A percentile compares a stretch with the other conserved stretches of the same genome.
Evolutionary conservation across 495 filamentous ascomycete genomes (phyloP).

Genomic region (Recurvomyces mirabilis): DNA sequence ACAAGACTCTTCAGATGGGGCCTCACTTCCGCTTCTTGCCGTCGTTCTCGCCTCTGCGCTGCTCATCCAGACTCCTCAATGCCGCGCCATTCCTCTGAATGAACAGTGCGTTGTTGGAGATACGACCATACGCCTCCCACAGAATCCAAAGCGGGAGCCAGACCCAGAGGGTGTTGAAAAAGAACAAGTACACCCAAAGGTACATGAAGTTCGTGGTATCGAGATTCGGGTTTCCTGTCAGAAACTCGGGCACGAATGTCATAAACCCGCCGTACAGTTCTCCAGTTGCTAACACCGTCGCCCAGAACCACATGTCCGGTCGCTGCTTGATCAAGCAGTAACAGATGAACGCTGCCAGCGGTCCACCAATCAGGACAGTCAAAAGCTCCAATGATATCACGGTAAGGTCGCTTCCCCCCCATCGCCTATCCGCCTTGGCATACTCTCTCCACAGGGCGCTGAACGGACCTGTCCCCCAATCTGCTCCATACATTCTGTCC

Average conservation of each 20-base stretch:
- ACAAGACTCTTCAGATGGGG: no score
- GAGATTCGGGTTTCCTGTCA: conserved; percentile 63
- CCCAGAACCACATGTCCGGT: conserved; percentile 27
- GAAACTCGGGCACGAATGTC: conserved; percentile 93
- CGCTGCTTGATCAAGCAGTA: conserved; percentile 44
- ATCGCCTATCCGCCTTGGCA: conserved; percentile 72
- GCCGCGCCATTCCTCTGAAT: neutral
- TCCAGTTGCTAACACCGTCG: conserved; percentile 72
- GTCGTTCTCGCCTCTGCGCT: neutral
- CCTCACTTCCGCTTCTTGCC: neutral
- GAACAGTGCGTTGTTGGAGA: conserved; percentile 3
- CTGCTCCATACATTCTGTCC: conserved; percentile 59
- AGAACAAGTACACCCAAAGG: conserved; percentile 74
- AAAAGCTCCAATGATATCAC: conserved; percentile 76
- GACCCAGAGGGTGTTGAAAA: conserved; percentile 91
- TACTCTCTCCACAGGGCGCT: conserved; percentile 85
- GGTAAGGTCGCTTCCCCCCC: conserved; percentile 66
- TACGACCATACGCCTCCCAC: conserved; percentile 42
- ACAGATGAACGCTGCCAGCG: conserved; percentile 51
- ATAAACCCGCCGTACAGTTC: conserved; percentile 93
- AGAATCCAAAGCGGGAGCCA: conserved; percentile 61
- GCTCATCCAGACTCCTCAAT: neutral
- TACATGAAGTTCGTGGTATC: conserved; percentile 78
- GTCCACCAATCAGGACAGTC: conserved; percentile 51
- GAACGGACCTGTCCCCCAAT: conserved; percentile 53